Conservation (phyloP, 2,329 filamentous ascomycete species). For the Colletotrichum cuscutae region DNA sequence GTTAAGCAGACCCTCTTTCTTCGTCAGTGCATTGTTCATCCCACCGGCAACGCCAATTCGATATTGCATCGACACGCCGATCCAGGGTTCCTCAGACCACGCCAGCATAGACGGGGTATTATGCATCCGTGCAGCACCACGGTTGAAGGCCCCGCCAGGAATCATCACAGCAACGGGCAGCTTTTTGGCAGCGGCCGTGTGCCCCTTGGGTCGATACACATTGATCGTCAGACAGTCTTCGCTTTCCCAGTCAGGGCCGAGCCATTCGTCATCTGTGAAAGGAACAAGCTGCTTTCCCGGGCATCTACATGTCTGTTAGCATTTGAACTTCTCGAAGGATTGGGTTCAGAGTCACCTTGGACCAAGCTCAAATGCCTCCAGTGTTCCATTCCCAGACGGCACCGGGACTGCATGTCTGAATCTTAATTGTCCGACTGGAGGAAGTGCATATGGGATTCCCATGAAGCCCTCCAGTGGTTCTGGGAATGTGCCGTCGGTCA, state of each 20-base stretch:
- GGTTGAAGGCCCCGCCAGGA: slow-evolving; percentile 45
- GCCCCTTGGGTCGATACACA: slow-evolving; percentile 53
- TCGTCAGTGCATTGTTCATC: slow-evolving; percentile 60
- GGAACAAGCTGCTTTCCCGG: slow-evolving; percentile 44
- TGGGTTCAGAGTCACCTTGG: slow-evolving; percentile 29
- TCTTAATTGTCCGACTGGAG: slow-evolving; percentile 53
- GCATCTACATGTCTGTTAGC: slow-evolving; percentile 38
- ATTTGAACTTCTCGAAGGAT: background rate
- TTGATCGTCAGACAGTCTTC: slow-evolving; percentile 67
- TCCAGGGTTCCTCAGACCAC: slow-evolving; percentile 56
- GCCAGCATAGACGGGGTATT: slow-evolving; percentile 57
- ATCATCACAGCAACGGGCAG: slow-evolving; percentile 64
- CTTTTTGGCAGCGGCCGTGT: slow-evolving; percentile 39
- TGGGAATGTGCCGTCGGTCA: slow-evolving; percentile 43
- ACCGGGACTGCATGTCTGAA: slow-evolving; percentile 51
- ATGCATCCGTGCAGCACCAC: slow-evolving; percentile 50
- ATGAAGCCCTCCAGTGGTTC: slow-evolving; percentile 53
- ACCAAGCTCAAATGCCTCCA: slow-evolving; percentile 40
- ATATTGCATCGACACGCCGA: slow-evolving; percentile 57
- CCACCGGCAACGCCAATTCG: slow-evolving; percentile 69
- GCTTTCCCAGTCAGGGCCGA: slow-evolving; percentile 45
- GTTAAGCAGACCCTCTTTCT: slow-evolving; percentile 63
- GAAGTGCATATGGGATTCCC: slow-evolving; percentile 58
- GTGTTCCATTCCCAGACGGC: slow-evolving; percentile 39
- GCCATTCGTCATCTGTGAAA: slow-evolving; percentile 43